A percentile compares a stretch with the other conserved stretches of the same genome.
Evolutionary conservation across 805 yeast genomes (phyloP).

Genomic region (Danielia reshetovae): DNA sequence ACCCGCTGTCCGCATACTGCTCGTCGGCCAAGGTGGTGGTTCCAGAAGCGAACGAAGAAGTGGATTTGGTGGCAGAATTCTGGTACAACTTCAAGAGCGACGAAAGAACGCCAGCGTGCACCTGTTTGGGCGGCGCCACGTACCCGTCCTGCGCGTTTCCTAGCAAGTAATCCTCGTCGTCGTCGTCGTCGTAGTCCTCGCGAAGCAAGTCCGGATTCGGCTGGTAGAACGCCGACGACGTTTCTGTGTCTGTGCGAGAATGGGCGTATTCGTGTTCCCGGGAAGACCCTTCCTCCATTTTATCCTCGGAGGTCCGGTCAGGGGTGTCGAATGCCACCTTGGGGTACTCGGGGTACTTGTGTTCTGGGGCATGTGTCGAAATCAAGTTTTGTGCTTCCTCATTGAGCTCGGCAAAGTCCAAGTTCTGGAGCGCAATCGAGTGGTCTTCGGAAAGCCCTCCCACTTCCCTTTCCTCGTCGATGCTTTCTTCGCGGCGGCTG

Average conservation of each 20-base stretch:
- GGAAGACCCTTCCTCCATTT: not conserved
- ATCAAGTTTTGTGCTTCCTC: slow-evolving; percentile 56
- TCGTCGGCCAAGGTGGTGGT: slow-evolving; percentile 24
- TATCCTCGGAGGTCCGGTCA: not conserved
- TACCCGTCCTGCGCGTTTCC: no score
- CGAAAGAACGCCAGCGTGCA: slow-evolving; percentile 83
- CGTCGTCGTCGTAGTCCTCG: slow-evolving; percentile 27
- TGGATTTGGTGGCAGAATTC: slow-evolving; percentile 29
- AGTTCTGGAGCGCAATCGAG: slow-evolving; percentile 42
- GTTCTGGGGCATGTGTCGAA: slow-evolving; percentile 41
- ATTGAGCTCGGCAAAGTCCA: slow-evolving; percentile 40
- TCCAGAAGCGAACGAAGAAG: slow-evolving; percentile 22
- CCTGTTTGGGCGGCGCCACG: slow-evolving; percentile 55
- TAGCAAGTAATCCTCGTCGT: slow-evolving; percentile 23
- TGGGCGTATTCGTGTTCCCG: not conserved
- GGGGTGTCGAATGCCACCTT: not conserved
- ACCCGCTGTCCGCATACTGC: slow-evolving; percentile 4
- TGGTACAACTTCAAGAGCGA: slow-evolving; percentile 71
- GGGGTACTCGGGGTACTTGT: no score
- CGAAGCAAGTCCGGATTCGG: slow-evolving; percentile 45
- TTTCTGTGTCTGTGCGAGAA: slow-evolving; percentile 2
- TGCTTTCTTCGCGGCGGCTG: slow-evolving; percentile 10
- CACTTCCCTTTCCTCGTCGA: slow-evolving; percentile 22
- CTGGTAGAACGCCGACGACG: slow-evolving; percentile 21
- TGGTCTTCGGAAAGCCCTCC: slow-evolving; percentile 22